phyloP scores from a whole-genome alignment of 352 stramenopile genomes.

The Phytophthora vignae region DNA sequence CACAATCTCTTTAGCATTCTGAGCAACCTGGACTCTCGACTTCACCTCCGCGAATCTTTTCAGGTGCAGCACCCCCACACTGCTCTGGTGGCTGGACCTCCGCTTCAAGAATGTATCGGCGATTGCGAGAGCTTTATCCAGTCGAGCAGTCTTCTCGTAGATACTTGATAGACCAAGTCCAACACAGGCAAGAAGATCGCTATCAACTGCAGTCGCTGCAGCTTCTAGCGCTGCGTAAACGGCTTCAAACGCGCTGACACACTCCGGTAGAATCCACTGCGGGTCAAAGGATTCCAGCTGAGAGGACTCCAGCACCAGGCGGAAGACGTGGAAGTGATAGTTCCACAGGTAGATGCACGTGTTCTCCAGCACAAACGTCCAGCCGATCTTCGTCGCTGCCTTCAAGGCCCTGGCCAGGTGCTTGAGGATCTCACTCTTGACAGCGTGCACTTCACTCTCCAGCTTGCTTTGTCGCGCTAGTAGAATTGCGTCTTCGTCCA shows the following conservation, averaged over 20 bases:
- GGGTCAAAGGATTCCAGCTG: constrained; percentile 27
- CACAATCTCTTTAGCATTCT: constrained; percentile 73
- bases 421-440: constrained; percentile 62
- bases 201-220: constrained; percentile 32
- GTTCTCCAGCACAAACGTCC: constrained; percentile 81
- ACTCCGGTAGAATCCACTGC: constrained; percentile 66
- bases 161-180: constrained; percentile 58
- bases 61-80: constrained; percentile 42
- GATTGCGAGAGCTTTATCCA: constrained; percentile 60
- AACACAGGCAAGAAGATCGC: constrained; percentile 58
- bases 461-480: constrained; percentile 11
- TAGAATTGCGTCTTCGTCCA: constrained; percentile 12
- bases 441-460: constrained; percentile 25
- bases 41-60: constrained; percentile 80
- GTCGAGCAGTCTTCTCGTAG: constrained; percentile 55
- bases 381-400: constrained; percentile 55
- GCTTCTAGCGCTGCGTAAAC: constrained; percentile 57
- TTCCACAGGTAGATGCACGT: constrained; percentile 92
- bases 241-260: constrained; percentile 66
- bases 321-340: constrained; percentile 91
- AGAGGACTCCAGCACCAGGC: constrained; percentile 43
- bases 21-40: constrained; percentile 62
- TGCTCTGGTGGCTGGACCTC: constrained; percentile 20
- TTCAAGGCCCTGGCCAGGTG: constrained; percentile 47
- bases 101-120: constrained; percentile 70